A percentile compares a stretch with the other conserved stretches of the same genome.
Conservation (phyloP, 2,329 filamentous ascomycete genomes). For the Helminthosporium solani region DNA sequence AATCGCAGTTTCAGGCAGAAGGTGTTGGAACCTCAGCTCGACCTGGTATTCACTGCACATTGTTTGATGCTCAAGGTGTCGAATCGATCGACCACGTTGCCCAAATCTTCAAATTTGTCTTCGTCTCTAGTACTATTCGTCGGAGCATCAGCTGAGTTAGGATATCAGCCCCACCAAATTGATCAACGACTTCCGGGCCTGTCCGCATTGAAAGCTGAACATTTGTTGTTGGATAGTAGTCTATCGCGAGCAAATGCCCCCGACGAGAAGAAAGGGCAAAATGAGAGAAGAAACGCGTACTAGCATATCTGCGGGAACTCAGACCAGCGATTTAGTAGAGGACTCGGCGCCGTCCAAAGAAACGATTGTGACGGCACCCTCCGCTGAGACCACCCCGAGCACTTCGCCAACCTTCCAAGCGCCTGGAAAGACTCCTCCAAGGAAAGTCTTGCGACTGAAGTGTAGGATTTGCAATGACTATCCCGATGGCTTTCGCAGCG, state of each 20-base stretch:
- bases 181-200: constrained; percentile 22
- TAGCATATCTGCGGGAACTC: constrained; percentile 23
- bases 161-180: constrained; percentile 33
- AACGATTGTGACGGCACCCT: constrained; percentile 31
- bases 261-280: constrained; percentile 36
- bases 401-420: constrained; percentile 36
- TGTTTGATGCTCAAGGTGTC: constrained; percentile 26
- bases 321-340: constrained; percentile 26
- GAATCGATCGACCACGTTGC: constrained; percentile 22
- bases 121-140: constrained; percentile 17
- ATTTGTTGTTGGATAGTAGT: constrained; percentile 16
- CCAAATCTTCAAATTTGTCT: constrained; percentile 17
- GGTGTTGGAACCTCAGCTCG: constrained; percentile 25
- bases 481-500: constrained; percentile 78
- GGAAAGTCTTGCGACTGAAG: constrained; percentile 38
- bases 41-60: constrained; percentile 33
- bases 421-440: constrained; percentile 31
- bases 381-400: constrained; percentile 25
- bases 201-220: constrained; percentile 13
- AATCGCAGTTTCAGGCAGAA: constrained; percentile 41
- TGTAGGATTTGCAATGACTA: constrained; percentile 71
- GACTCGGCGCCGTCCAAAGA: constrained; percentile 26
- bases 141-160: constrained; percentile 30
- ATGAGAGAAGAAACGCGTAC: constrained; percentile 34
- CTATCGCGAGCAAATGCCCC: constrained; percentile 30